A percentile compares a stretch with the other conserved stretches of the same genome.
Conservation (phyloP, 495 filamentous ascomycete genomes). For the Aspergillus bridgeri region DNA sequence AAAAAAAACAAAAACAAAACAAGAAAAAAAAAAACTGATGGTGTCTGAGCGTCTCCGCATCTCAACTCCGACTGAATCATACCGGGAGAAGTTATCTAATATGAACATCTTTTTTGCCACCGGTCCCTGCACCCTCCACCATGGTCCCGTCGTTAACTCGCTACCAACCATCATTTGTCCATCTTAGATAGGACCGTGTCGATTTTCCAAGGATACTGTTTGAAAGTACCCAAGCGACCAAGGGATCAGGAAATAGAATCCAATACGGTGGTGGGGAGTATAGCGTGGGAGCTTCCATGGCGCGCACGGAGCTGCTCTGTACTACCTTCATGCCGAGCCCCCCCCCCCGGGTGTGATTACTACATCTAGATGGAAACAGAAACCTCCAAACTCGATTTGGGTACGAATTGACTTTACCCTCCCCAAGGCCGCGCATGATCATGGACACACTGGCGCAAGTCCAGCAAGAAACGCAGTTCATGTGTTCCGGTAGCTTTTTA, state of each 20-base stretch:
- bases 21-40: neutral
- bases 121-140: neutral
- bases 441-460: neutral
- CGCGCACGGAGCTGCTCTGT: neutral
- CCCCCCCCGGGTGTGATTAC: no score
- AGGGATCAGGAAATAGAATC: neutral
- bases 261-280: neutral
- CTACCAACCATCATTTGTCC: neutral
- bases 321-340: neutral
- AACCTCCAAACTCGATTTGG: no score
- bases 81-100: neutral
- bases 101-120: neutral
- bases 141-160: no score
- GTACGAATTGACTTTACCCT: no score
- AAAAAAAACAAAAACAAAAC: no score
- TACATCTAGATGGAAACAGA: no score
- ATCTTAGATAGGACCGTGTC: neutral
- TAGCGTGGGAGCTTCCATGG: neutral
- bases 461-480: neutral
- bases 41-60: neutral
- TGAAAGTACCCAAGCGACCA: no score
- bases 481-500: neutral
- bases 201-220: neutral
- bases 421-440: neutral
- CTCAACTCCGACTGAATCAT: neutral